Base-by-base conservation (phyloP, 768 basidiomycete species). In the Pisolithus marmoratus region DNA sequence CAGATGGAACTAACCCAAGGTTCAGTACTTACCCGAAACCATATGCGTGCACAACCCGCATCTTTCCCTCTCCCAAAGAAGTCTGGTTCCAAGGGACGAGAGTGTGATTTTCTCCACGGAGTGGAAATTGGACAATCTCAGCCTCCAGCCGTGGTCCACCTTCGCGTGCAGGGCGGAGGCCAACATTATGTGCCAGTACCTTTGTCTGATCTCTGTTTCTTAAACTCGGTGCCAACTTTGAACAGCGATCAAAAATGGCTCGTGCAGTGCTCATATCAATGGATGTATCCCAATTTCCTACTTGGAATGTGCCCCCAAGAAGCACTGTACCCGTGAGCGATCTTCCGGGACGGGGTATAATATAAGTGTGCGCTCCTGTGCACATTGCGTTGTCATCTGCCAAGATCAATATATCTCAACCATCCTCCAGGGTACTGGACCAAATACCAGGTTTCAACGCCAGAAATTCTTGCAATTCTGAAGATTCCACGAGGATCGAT, bases 401-500 rank as follows among this genome's bases (percentile, higher is more conserved):
- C 20, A 38, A 47, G 26, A 20, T 11, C 9, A 42, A 19, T 49
- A 58, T 20, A 46, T 20, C 38, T 23, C 36, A 27, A 22, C 17
- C n/a, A 26, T 19, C 12, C 38, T 17, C 9, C 17, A 4, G 20
- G 9, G 8, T 7, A 9, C 8, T 19, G 41, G 34, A 3, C 9
- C 41, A 54, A 68, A 49, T 43, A 70, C 72, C 65, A 11, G 47
- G 27, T 9, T 60, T 42, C 24, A 53, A 58, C 58, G 48, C 44
- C 26, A 72, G 34, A 49, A 60, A 70, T 51, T 74, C 71, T 41
- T 70, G 48, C 42, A 90, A 71, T 70, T 78, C 76, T 0, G 88
- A 85, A 2, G 89, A 87, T 37, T 79, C 68, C 20, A 94, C 74
- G 17, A 93, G 65, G 8, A 94, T 82, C 0, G 89, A 85, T 69